These are phyloP conservation scores for Wickerhamiella kurtzmanii DNA, from an alignment of 805 yeast genomes.

Conservation along the genomic window DNA sequence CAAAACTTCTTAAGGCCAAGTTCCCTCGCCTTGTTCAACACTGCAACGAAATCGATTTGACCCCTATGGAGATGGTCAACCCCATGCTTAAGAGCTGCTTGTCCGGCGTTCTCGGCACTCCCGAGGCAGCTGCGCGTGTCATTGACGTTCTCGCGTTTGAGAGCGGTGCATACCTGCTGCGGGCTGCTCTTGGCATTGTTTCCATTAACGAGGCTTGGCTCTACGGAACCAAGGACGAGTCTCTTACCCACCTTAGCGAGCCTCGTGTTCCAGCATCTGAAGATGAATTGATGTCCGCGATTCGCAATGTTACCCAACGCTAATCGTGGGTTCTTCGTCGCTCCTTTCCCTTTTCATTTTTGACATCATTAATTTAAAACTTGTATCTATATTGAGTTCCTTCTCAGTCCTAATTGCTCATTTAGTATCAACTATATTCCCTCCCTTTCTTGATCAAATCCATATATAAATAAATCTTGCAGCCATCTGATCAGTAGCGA, in stretches of 20 bases:
- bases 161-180: slow-evolving; percentile 42
- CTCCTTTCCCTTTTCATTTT: not conserved
- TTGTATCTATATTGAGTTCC: not conserved
- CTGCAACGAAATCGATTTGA: slow-evolving; percentile 32
- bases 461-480: too few relatives aligned
- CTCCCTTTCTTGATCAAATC: too few relatives aligned
- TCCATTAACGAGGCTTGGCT: slow-evolving; percentile 37
- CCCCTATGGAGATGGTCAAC: slow-evolving; percentile 32
- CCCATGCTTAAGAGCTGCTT: slow-evolving; percentile 34
- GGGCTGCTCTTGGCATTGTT: slow-evolving; percentile 41
- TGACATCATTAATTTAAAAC: not conserved
- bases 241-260: slow-evolving; percentile 23
- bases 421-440: too few relatives aligned
- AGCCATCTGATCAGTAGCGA: too few relatives aligned
- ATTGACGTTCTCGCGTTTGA: slow-evolving; percentile 51
- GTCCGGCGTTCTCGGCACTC: slow-evolving; percentile 31
- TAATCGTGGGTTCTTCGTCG: not conserved
- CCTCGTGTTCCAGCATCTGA: slow-evolving; percentile 11
- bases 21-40: slow-evolving; percentile 37
- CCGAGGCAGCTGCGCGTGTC: slow-evolving; percentile 35
- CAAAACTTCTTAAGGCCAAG: slow-evolving; percentile 33
- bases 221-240: slow-evolving; percentile 38
- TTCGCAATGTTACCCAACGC: slow-evolving; percentile 9
- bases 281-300: slow-evolving; percentile 12
- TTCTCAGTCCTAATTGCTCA: not conserved